These are phyloP conservation scores for Penicillium vulpinum DNA, from an alignment of 2,329 filamentous ascomycete species.

Conservation along the genomic window DNA sequence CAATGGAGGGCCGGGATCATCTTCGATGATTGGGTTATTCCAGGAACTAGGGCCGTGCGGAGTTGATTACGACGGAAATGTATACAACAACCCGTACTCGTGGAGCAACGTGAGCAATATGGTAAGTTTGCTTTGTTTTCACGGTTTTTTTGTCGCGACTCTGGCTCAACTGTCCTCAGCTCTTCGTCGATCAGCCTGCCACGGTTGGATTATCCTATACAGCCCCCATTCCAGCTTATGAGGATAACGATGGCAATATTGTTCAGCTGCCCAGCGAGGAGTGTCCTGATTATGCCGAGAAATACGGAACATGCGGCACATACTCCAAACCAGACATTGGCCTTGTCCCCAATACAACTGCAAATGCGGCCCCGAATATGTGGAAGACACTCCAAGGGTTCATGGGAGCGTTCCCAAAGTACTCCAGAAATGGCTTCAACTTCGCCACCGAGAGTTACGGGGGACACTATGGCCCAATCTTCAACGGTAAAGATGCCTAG, in stretches of 20 bases:
- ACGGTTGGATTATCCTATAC: slow-evolving; percentile 3
- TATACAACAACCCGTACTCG: background rate
- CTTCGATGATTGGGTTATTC: background rate
- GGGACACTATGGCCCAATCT: background rate
- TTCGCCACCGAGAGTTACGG: slow-evolving; percentile 23
- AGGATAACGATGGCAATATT: background rate
- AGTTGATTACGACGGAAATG: background rate
- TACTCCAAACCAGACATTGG: slow-evolving; percentile 43
- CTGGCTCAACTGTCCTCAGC: background rate
- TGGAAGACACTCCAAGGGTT: slow-evolving; percentile 64
- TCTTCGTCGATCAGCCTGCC: background rate
- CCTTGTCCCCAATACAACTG: slow-evolving; percentile 55
- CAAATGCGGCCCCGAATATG: slow-evolving; percentile 57
- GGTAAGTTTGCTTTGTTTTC: background rate
- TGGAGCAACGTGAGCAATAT: slow-evolving; percentile 5
- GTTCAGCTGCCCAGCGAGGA: background rate
- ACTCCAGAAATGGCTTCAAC: slow-evolving; percentile 52
- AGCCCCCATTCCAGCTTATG: background rate
- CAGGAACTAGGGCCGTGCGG: slow-evolving; percentile 1
- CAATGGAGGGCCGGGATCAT: slow-evolving; percentile 1
- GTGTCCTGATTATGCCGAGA: background rate
- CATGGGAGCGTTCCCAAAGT: slow-evolving; percentile 60
- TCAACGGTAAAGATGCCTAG: background rate
- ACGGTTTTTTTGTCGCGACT: background rate
- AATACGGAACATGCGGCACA: background rate